phyloP scores from a whole-genome alignment of 148 eudicot genomes.

The Gaultheria prostrata region DNA sequence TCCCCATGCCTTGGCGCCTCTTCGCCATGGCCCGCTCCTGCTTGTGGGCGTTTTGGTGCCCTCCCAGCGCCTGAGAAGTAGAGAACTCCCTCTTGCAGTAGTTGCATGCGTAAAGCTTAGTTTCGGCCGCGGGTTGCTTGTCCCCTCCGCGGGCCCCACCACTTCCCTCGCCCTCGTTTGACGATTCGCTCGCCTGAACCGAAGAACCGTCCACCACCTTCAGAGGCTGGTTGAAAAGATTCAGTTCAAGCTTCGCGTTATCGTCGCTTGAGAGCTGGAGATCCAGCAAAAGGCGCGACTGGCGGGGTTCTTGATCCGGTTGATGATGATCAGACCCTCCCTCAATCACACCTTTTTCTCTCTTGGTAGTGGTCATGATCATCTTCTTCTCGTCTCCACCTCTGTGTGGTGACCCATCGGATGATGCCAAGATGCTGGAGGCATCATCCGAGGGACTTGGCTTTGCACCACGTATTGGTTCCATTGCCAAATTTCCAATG shows the following conservation, averaged over 20 bases:
- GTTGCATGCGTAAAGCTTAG: slow-evolving; percentile 1
- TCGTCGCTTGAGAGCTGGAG: background rate
- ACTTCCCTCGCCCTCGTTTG: background rate
- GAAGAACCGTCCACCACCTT: background rate
- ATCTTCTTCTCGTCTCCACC: background rate
- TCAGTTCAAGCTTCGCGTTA: background rate
- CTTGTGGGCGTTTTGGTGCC: slow-evolving; percentile 23
- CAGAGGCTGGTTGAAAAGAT: background rate
- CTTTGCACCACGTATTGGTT: background rate
- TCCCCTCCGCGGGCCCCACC: background rate
- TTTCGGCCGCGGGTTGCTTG: background rate
- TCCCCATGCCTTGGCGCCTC: background rate
- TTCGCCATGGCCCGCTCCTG: slow-evolving; percentile 19
- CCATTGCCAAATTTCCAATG: background rate
- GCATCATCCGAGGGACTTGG: slow-evolving; percentile 1
- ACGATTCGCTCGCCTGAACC: background rate
- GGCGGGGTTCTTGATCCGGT: background rate
- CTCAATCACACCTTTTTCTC: background rate
- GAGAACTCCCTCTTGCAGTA: slow-evolving; percentile 22
- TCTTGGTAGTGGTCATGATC: background rate
- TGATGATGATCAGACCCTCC: background rate
- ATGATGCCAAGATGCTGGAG: background rate
- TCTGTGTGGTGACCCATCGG: background rate
- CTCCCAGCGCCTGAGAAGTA: slow-evolving; percentile 19
- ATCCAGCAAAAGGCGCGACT: background rate